Percentiles rank a stretch among this genome's conserved stretches.
Evolutionary conservation across 1,284 basidiomycete genomes (phyloP).

Genomic region (Cutaneotrichosporon daszewskae): DNA sequence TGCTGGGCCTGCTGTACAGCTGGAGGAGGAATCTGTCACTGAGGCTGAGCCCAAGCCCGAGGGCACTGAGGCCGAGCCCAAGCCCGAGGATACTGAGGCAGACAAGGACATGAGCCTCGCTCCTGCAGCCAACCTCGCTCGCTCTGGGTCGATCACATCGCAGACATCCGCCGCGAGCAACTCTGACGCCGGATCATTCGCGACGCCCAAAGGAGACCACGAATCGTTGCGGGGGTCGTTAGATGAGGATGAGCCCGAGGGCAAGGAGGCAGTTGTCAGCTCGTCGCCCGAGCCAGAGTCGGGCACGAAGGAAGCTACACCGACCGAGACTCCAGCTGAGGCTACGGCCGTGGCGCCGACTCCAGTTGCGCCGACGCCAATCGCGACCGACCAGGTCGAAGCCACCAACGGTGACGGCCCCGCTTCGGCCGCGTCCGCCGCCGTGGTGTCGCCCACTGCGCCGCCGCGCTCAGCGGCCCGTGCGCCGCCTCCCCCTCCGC

Average conservation of each 20-base stretch:
- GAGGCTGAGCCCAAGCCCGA: background rate
- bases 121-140: background rate
- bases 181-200: constrained; percentile 4
- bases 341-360: background rate
- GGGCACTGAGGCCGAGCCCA: background rate
- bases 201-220: constrained; percentile 9
- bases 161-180: constrained; percentile 1
- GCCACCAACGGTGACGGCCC: constrained; percentile 2
- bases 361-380: too few relatives aligned
- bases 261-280: background rate
- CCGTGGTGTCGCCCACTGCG: background rate
- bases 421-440: background rate
- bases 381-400: background rate
- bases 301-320: constrained; percentile 1
- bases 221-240: constrained; percentile 4
- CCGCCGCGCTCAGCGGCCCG: constrained; percentile 2
- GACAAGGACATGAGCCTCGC: background rate
- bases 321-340: constrained; percentile 2
- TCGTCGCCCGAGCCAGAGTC: background rate
- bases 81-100: background rate
- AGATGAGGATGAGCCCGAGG: background rate
- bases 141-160: constrained; percentile 4
- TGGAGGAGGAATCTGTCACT: background rate
- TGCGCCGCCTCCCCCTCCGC: constrained; percentile 24
- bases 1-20: background rate